These are phyloP conservation scores for Suillus variegatus DNA, from an alignment of 768 basidiomycete genomes.

Conservation along the genomic window DNA sequence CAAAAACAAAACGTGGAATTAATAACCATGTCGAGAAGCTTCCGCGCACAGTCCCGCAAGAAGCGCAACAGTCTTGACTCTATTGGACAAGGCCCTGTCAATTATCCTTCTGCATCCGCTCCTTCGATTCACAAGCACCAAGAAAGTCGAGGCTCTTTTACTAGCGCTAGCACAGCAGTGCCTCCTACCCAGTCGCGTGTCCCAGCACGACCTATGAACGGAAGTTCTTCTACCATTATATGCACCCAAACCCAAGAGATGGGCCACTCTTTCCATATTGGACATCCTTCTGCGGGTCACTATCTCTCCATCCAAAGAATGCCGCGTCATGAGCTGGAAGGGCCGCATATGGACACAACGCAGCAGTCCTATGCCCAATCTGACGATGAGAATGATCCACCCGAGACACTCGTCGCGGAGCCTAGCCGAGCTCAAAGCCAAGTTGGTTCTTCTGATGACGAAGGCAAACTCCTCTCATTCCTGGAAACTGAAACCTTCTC, in stretches of 20 bases:
- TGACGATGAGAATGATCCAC: background rate
- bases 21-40: background rate
- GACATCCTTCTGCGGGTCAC: background rate
- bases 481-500: background rate
- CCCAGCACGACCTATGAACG: too few species aligned
- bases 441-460: background rate
- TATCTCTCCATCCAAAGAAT: background rate
- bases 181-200: background rate
- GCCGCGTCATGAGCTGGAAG: background rate
- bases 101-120: background rate
- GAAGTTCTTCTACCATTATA: background rate
- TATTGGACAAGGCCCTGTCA: background rate
- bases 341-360: background rate
- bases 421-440: background rate
- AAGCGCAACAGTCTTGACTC: background rate
- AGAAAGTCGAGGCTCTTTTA: background rate
- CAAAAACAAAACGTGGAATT: background rate
- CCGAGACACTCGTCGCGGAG: background rate
- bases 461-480: background rate
- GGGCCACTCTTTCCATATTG: background rate
- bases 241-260: background rate
- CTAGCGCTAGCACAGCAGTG: background rate
- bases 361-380: background rate
- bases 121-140: background rate
- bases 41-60: background rate